Evolutionary conservation across 441 rosid species (phyloP), one percentile per base, ranked within the genome.

Genomic region (Gossypium davidsonii): DNA sequence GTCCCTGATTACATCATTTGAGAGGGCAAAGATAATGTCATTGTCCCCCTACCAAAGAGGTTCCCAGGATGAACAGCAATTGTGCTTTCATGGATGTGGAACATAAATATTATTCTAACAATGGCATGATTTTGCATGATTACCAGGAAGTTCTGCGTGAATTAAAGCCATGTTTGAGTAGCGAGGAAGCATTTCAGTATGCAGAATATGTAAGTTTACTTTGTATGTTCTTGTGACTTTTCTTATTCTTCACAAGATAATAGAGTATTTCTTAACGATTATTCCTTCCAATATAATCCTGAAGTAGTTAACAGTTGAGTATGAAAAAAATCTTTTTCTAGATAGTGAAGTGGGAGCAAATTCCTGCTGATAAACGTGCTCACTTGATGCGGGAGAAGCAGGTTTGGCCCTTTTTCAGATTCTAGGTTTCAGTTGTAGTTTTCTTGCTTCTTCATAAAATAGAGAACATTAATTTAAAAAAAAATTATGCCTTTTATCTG

Each of bases 321-420:
- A 70, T 49, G 34, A 51, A 34, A 39, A 42, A 17, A 34, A 23
- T 72, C 60, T 25, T 55, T 55, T 37, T 44, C 58, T 74, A 94
- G 99, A 87, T 89, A 42, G 83, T 94, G 74, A 83, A 87, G 71
- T 94, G 99, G 99, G 97, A 90, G 84, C 84, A 90, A 81, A 87
- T 94, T 82, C 98, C 99, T 56, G 92, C 97, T 58, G 97, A 90
- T 80, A 77, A 81, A 62, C 89, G 97, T 37, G 96, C 97, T 80
- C 97, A 91, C 79, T 20, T 94, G 78, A 81, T 80, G 89, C 86
- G 92, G 25, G 99, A 94, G 83, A 94, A 94, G 82, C 99, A 91
- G 97, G 97, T 90, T 71, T 59, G 31, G 14, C 4, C 59, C 2
- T 15, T 15, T 9, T 55, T 67, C 73, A 51, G 63, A 70, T 39